These are phyloP conservation scores for Berberis vulgaris DNA, from an alignment of 164 flowering plant genomes.

Conservation along the genomic window DNA sequence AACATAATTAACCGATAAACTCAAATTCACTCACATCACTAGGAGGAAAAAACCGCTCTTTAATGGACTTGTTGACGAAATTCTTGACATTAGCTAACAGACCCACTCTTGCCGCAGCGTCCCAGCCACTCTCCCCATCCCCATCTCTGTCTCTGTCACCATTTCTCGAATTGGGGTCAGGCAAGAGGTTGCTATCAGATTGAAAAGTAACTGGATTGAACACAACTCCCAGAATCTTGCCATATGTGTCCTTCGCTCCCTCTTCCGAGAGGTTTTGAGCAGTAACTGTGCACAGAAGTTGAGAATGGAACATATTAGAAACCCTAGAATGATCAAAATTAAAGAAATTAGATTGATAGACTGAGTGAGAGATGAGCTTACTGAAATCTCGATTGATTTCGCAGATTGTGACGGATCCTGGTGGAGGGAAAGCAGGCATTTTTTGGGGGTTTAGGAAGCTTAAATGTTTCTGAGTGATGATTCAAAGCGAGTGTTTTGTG, in stretches of 20 bases:
- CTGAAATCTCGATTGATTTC: conserved; percentile 85
- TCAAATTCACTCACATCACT: conserved; percentile 36
- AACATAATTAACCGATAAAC: too few relatives aligned
- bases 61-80: conserved; percentile 27
- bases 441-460: background rate
- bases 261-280: conserved; percentile 52
- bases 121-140: conserved; percentile 6
- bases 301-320: too few relatives aligned
- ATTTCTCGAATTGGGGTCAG: conserved; percentile 17
- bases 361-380: conserved; percentile 15
- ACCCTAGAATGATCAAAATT: too few relatives aligned
- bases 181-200: conserved; percentile 16
- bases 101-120: conserved; percentile 12
- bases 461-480: too few relatives aligned
- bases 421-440: conserved; percentile 79
- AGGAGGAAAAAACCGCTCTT: conserved; percentile 37
- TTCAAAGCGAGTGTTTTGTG: too few relatives aligned
- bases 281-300: conserved; percentile 36
- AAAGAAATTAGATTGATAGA: too few relatives aligned
- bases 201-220: conserved; percentile 80
- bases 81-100: conserved; percentile 18
- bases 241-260: conserved; percentile 64
- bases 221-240: conserved; percentile 64
- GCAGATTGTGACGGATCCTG: conserved; percentile 73
- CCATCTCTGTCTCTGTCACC: conserved; percentile 13